Base-by-base conservation (phyloP, 2,329 filamentous ascomycete species). In the Arthrobotrys megalospora region DNA sequence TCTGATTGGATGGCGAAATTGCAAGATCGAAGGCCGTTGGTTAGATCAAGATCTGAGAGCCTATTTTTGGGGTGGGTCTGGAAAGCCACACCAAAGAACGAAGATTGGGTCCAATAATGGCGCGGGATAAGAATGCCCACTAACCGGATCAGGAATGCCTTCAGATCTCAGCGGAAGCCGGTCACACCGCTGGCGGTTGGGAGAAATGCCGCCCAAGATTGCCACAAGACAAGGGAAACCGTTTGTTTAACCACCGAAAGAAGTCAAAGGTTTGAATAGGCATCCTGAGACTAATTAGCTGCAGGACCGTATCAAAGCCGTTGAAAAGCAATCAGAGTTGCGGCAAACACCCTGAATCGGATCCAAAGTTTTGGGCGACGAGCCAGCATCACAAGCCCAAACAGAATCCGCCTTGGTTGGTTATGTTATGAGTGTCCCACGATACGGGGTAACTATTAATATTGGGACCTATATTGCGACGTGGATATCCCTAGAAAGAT, bases 51-150 rank as follows among this genome's bases (percentile, higher is more conserved):
- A 78, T 78, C 75, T 78, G 50, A 53, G 73, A 52, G 62, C 53
- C 67, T 78, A 78, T 78, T 78, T 78, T 78, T 78, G 75, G 73
- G 75, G 50, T 53, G 73, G 65, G 60, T 38, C 60, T n/a, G 48
- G 45, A 66, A 53, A 69, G 60, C 45, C 50, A 50, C 72, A 50
- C 47, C 6, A 34, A 50, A 67, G 38, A 71, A 60, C 53, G 55
- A 77, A 62, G 38, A 36, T 60, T 65, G 38, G 64, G 38, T 24
- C 75, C 75, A 78, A 78, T 78, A 67, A 64, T 63, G 43, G n/a
- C 6, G 41, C 55, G 66, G 60, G 58, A 72, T 67, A 78, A 72
- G 67, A 36, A 72, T 62, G 32, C 45, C n/a, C 60, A 47, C 75
- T 78, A 78, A 38, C 75, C 38, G 12, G 21, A 63, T 72, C 53